phyloP scores from a whole-genome alignment of 257 asterid genomes.

The Solanum pimpinellifolium region DNA sequence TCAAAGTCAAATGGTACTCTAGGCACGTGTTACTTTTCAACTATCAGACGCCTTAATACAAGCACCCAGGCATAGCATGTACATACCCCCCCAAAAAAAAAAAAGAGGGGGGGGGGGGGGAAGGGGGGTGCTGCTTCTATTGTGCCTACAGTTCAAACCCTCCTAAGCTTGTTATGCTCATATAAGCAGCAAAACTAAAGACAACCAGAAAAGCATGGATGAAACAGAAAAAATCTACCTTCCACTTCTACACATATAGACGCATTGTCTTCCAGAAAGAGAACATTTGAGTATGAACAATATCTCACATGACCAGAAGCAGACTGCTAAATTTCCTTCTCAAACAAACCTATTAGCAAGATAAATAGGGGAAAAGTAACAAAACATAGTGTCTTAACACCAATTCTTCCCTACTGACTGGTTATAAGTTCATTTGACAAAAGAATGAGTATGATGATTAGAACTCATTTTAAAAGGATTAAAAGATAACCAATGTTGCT shows the following conservation, averaged over 20 bases:
- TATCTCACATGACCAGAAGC: not conserved
- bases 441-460: not conserved
- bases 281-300: not conserved
- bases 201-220: not conserved
- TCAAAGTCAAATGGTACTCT: not conserved
- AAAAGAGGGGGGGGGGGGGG: accelerated
- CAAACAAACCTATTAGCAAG: not conserved
- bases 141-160: not conserved
- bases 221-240: not conserved
- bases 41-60: not conserved
- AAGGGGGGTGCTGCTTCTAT: not conserved
- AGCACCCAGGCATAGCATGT: not conserved
- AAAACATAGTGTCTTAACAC: not conserved
- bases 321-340: not conserved
- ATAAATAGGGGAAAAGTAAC: not conserved
- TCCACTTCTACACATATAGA: not conserved
- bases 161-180: not conserved
- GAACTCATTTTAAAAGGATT: not conserved
- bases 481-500: not conserved
- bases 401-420: not conserved
- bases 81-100: not conserved
- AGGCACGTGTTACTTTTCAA: not conserved
- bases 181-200: not conserved
- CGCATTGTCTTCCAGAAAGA: not conserved
- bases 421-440: not conserved